A percentile compares a stretch with the other conserved stretches of the same genome.
phyloP scores from a whole-genome alignment of 352 stramenopile species.

The Pythium graminicola region DNA sequence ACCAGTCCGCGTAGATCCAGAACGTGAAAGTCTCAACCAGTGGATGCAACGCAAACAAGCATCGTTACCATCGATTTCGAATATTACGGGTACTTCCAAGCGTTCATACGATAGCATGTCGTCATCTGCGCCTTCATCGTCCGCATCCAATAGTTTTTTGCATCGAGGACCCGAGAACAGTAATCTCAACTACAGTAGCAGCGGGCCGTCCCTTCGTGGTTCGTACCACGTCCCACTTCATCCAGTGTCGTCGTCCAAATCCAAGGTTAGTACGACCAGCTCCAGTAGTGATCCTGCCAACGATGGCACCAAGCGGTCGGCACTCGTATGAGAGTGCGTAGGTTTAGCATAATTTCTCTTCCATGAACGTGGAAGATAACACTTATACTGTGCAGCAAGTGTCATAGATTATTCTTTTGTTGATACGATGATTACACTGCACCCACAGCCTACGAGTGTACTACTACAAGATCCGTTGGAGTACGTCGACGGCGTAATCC shows the following conservation, averaged over 20 bases:
- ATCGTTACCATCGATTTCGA: slow-evolving; percentile 14
- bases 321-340: slow-evolving; percentile 4
- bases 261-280: background rate
- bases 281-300: slow-evolving; percentile 1
- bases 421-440: too few relatives aligned
- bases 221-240: slow-evolving; percentile 10
- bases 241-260: background rate
- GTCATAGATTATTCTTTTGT: too few relatives aligned
- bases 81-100: slow-evolving; percentile 16
- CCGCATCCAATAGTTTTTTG: background rate
- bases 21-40: slow-evolving; percentile 13
- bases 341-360: too few relatives aligned
- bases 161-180: slow-evolving; percentile 6
- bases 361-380: too few relatives aligned
- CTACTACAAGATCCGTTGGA: too few relatives aligned
- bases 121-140: slow-evolving; percentile 5
- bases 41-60: slow-evolving; percentile 21
- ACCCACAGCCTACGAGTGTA: too few relatives aligned
- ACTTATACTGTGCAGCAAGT: too few relatives aligned
- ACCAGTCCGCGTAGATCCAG: slow-evolving; percentile 4
- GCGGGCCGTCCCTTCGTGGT: background rate
- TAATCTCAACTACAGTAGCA: background rate
- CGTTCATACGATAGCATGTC: slow-evolving; percentile 20
- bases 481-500: too few relatives aligned
- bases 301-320: slow-evolving; percentile 6